Conservation (phyloP, 2,329 filamentous ascomycete species). For the Knoxdaviesia capensis region DNA sequence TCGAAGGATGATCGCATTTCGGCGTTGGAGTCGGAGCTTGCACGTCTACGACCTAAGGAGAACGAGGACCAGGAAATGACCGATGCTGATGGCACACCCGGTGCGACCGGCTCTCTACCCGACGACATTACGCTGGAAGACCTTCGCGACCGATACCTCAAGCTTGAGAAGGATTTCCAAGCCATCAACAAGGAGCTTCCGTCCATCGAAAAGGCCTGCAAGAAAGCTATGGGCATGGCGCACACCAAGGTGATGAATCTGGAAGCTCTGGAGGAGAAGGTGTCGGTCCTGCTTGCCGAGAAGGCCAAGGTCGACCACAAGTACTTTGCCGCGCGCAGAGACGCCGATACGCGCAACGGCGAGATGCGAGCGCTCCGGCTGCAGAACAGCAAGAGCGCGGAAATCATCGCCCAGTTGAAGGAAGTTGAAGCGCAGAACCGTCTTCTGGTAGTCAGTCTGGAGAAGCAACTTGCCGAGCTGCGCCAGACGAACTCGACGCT, state of each 20-base stretch:
- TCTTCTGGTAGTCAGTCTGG: constrained; percentile 59
- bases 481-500: constrained; percentile 59
- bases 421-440: constrained; percentile 67
- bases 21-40: constrained; percentile 65
- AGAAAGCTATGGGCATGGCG: constrained; percentile 66
- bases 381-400: constrained; percentile 77
- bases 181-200: constrained; percentile 75
- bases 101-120: constrained; percentile 15
- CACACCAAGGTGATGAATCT: constrained; percentile 75
- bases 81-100: constrained; percentile 14
- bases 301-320: constrained; percentile 97
- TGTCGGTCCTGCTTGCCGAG: constrained; percentile 56
- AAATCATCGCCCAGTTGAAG: constrained; percentile 85
- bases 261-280: constrained; percentile 54
- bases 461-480: constrained; percentile 75
- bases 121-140: constrained; percentile 48
- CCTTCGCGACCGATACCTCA: constrained; percentile 51
- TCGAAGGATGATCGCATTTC: constrained; percentile 65
- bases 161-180: constrained; percentile 59
- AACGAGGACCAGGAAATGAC: constrained; percentile 24
- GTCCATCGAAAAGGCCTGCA: constrained; percentile 79
- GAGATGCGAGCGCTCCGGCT: constrained; percentile 63
- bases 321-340: constrained; percentile 89
- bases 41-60: constrained; percentile 38
- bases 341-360: constrained; percentile 65